Base-by-base conservation (phyloP, 2,329 filamentous ascomycete genomes). In the Aspergillus tamarii region DNA sequence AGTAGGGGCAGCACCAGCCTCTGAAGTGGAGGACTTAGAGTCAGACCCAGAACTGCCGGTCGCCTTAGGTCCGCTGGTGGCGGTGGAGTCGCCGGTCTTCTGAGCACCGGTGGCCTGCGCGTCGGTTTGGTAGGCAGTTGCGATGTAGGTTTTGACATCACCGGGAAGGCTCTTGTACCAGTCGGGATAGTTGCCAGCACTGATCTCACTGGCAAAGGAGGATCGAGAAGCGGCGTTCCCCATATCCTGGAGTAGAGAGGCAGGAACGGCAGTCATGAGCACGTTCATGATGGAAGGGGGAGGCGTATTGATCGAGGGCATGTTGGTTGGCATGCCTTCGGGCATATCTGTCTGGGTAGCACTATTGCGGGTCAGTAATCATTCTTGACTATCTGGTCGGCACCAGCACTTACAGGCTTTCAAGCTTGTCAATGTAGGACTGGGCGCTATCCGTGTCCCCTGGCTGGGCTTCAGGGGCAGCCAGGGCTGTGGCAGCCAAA, bases 131-230 rank as follows among this genome's bases (percentile, higher is more conserved):
- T 62, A 48, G 1, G 43, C 41, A 30, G 48, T 60, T 12, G 67
- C 62, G 19, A 72, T 19, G 60, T 71, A 74, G 43, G 62, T 70
- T 64, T 77, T 70, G 52, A 73, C 72, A 26, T 66, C 68, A 19
- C 63, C 50, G 4, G 73, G 73, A 2, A 77, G 67, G 12, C 64
- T 61, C 32, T 66, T 61, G 50, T 73, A 76, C 74, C 74, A 76
- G 28, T 56, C 58, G 1, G 74, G 72, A 11, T 63, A 69, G 52
- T 70, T 61, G 28, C 73, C 72, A n/a, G 67, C 61, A 12, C 67
- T 45, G 43, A 69, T 64, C 16, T 71, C 73, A 34, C 63, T 66
- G 26, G 66, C 46, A n/a, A 77, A 34, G 1, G 72, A 71, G 2
- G 67, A 68, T 23, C 61, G 62, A 19, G 64, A 65, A 5, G 63